Evolutionary conservation across 2,329 filamentous ascomycete species (phyloP).

Genomic region (Aspergillus calidoustus): DNA sequence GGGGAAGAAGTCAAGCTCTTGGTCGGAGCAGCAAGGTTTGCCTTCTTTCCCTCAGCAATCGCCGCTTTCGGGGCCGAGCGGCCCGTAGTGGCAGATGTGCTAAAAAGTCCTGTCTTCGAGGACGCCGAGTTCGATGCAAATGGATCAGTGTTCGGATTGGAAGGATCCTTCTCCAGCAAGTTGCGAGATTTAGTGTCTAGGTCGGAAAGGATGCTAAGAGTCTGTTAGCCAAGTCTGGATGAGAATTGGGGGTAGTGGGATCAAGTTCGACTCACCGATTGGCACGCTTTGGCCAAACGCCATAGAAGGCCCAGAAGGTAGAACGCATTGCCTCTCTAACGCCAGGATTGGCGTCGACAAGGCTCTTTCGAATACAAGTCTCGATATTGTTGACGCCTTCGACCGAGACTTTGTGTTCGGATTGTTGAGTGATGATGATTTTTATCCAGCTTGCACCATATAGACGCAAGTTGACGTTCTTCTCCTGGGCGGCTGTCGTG

Average conservation of each 20-base stretch:
- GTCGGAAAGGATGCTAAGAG: constrained; percentile 71
- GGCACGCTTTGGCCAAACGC: constrained; percentile 76
- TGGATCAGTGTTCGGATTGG: constrained; percentile 62
- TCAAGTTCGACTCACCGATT: constrained; percentile 62
- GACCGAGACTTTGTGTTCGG: constrained; percentile 75
- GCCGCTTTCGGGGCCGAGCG: constrained; percentile 73
- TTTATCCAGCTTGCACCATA: constrained; percentile 83
- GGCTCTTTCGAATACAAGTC: constrained; percentile 84
- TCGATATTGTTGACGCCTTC: constrained; percentile 85
- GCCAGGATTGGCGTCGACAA: constrained; percentile 86
- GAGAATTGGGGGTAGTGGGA: background rate
- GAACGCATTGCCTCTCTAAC: constrained; percentile 85
- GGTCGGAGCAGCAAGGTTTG: constrained; percentile 46
- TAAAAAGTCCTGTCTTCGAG: constrained; percentile 25
- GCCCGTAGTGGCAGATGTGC: constrained; percentile 25
- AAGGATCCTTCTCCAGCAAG: constrained; percentile 78
- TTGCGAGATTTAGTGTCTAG: constrained; percentile 80
- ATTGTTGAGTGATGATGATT: constrained; percentile 77
- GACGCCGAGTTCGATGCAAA: constrained; percentile 23
- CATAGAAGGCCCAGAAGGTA: constrained; percentile 83
- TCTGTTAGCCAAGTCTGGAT: constrained; percentile 29
- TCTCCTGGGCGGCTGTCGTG: constrained; percentile 81
- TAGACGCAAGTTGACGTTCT: constrained; percentile 84
- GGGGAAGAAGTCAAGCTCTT: constrained; percentile 56
- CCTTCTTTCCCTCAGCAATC: constrained; percentile 80